A percentile compares a stretch with the other conserved stretches of the same genome.
Evolutionary conservation across 495 filamentous ascomycete genomes (phyloP).

Genomic region (Barbatosphaeria neglecta): DNA sequence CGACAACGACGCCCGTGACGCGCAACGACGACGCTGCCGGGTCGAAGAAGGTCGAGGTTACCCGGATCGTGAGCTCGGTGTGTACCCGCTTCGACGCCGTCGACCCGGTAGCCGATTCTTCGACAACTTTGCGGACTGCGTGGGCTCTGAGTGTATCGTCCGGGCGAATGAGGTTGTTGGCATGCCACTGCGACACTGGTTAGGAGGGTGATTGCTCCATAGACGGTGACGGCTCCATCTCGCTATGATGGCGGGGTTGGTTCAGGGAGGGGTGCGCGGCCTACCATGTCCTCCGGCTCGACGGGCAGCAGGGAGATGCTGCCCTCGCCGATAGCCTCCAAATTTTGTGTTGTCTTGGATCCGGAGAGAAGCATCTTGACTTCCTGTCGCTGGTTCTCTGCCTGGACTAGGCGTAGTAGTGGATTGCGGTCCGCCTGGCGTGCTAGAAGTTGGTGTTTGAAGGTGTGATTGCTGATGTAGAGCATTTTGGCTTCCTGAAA

Average conservation of each 20-base stretch:
- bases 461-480: not conserved
- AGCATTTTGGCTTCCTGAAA: not conserved
- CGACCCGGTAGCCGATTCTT: constrained; percentile 59
- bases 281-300: constrained; percentile 94
- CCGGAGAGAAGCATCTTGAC: constrained; percentile 19
- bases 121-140: constrained; percentile 70
- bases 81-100: constrained; percentile 65
- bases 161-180: constrained; percentile 83
- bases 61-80: constrained; percentile 65
- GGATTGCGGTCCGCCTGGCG: not conserved
- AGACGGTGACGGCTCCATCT: too few species aligned
- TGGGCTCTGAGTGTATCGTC: constrained; percentile 71
- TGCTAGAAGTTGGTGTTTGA: not conserved
- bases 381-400: not conserved
- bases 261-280: constrained; percentile 3
- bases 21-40: constrained; percentile 72
- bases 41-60: constrained; percentile 83
- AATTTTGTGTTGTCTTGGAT: constrained; percentile 30
- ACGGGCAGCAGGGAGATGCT: constrained; percentile 71
- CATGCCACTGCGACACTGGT: constrained; percentile 63
- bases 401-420: not conserved
- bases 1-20: constrained; percentile 67
- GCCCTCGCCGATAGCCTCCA: constrained; percentile 67
- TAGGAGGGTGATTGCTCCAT: not conserved
- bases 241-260: not conserved